These are phyloP conservation scores for Parasitella parasitica DNA, from an alignment of 371 early-diverging fungal species.

Conservation along the genomic window DNA sequence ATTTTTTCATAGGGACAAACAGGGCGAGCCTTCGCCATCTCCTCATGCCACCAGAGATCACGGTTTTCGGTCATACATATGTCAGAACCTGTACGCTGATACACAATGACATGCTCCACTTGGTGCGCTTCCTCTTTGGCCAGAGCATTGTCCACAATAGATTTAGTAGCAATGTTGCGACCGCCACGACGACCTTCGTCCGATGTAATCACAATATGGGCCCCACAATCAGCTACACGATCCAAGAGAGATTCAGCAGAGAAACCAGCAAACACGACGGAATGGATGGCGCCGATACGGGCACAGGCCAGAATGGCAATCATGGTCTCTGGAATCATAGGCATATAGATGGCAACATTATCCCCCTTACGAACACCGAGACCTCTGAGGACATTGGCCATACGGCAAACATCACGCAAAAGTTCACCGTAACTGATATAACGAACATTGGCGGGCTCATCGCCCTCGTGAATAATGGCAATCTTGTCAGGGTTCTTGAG, in stretches of 20 bases:
- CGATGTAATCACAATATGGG: conserved; percentile 79
- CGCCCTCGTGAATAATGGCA: conserved; percentile 91
- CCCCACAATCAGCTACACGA: conserved; percentile 78
- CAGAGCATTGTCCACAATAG: conserved; percentile 89
- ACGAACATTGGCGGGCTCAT: conserved; percentile 77
- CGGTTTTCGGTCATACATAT: conserved; percentile 73
- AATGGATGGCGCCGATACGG: conserved; percentile 89
- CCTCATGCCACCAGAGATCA: conserved; percentile 92
- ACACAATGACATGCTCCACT: conserved; percentile 86
- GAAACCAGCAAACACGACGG: conserved; percentile 95
- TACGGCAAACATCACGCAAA: conserved; percentile 75
- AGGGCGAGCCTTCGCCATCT: conserved; percentile 67
- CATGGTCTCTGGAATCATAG: conserved; percentile 95
- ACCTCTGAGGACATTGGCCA: conserved; percentile 79
- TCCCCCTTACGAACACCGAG: conserved; percentile 90
- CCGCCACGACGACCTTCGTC: conserved; percentile 92
- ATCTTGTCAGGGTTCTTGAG: conserved; percentile 60
- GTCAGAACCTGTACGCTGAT: conserved; percentile 75
- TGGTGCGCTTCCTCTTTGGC: conserved; percentile 46
- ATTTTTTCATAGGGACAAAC: conserved; percentile 84
- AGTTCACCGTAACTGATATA: conserved; percentile 85
- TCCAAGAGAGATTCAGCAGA: conserved; percentile 85
- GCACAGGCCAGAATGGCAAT: conserved; percentile 94
- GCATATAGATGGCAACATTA: conserved; percentile 96
- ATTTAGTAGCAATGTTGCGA: conserved; percentile 87